A percentile compares a stretch with the other conserved stretches of the same genome.
phyloP scores from a whole-genome alignment of 2,329 filamentous ascomycete species.

The Penicillium freii region DNA sequence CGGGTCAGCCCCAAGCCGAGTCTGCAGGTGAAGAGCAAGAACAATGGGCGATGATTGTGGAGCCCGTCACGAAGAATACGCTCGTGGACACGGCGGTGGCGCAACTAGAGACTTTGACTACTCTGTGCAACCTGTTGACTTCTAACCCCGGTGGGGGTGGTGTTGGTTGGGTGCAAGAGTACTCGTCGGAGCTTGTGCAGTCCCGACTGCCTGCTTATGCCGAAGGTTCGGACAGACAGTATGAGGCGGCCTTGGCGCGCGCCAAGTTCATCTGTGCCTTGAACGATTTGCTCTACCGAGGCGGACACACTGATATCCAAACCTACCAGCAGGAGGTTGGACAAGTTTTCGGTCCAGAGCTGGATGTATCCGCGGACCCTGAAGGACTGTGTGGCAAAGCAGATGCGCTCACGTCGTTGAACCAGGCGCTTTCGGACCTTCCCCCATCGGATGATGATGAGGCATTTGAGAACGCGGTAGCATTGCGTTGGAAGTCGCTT shows the following conservation, averaged over 20 bases:
- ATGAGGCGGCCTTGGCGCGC: constrained; percentile 54
- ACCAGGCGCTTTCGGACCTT: constrained; percentile 46
- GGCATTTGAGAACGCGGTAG: constrained; percentile 31
- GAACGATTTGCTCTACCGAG: constrained; percentile 57
- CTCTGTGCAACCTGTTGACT: constrained; percentile 50
- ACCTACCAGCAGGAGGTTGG: constrained; percentile 53
- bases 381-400: constrained; percentile 55
- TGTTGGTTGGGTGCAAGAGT: constrained; percentile 59
- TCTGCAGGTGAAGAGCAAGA: constrained; percentile 42
- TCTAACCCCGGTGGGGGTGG: constrained; percentile 40
- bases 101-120: constrained; percentile 57
- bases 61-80: constrained; percentile 62
- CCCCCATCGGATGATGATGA: constrained; percentile 30
- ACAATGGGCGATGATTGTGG: constrained; percentile 66
- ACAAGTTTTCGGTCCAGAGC: constrained; percentile 40
- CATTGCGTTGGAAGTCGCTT: constrained; percentile 53
- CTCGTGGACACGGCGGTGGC: constrained; percentile 68
- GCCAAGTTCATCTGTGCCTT: constrained; percentile 58
- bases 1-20: constrained; percentile 14
- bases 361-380: constrained; percentile 46
- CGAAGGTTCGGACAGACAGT: constrained; percentile 43
- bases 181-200: constrained; percentile 53
- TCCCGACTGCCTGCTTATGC: constrained; percentile 56
- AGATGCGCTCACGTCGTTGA: constrained; percentile 56
- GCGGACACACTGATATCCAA: constrained; percentile 48